A percentile compares a stretch with the other conserved stretches of the same genome.
Evolutionary conservation across 306 rosid genomes (phyloP).

Genomic region (Cyclanthera cordifolia): DNA sequence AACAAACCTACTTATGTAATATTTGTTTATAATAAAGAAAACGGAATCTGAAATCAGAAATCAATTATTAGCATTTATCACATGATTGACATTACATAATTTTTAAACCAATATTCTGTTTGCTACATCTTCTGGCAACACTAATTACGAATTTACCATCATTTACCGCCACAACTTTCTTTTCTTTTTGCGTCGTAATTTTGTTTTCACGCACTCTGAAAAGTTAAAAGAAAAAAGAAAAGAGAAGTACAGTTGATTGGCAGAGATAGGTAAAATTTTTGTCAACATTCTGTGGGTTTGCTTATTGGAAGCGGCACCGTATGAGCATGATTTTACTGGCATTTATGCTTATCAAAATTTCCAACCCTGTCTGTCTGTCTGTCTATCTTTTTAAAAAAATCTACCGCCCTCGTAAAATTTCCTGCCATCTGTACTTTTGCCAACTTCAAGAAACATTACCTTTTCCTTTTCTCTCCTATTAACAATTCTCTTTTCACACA

Average conservation of each 20-base stretch:
- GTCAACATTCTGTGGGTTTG: conserved; percentile 1
- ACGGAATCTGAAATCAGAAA: neutral
- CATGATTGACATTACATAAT: neutral
- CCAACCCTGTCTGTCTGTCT: neutral
- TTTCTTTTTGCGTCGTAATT: neutral
- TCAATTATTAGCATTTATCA: conserved; percentile 3
- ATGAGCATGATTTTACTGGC: neutral
- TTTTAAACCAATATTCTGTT: neutral
- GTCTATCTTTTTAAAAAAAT: neutral
- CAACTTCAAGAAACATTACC: conserved; percentile 7
- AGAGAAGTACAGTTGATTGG: neutral
- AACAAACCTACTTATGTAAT: no score
- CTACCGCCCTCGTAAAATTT: neutral
- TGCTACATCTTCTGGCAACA: neutral
- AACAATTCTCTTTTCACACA: neutral
- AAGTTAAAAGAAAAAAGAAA: neutral
- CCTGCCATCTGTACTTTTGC: conserved; percentile 3
- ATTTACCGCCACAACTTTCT: neutral
- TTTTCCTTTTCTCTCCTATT: neutral
- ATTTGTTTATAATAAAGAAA: neutral
- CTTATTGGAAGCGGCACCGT: neutral
- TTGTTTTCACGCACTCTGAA: neutral
- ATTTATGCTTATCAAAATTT: no score
- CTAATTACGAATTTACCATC: neutral
- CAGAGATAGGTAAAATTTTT: neutral